Percentiles rank a stretch among this genome's conserved stretches.
These are phyloP conservation scores for Tetratostichococcus sp. DNA, from an alignment of 139 green algal species.

Conservation along the genomic window DNA sequence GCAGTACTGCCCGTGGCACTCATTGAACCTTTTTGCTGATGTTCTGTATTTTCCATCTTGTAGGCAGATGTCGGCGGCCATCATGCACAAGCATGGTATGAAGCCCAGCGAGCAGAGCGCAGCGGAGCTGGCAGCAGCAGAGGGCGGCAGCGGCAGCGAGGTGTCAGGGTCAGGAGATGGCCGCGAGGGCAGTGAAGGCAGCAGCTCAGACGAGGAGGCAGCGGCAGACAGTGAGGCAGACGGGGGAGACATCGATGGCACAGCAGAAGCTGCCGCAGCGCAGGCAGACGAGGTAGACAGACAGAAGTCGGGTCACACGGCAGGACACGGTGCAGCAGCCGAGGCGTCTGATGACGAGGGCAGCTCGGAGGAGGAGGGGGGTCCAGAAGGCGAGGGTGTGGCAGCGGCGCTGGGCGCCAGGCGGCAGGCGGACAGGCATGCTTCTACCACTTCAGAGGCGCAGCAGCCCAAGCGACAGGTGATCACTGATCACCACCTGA, in stretches of 20 bases:
- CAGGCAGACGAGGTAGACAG: slow-evolving; percentile 8
- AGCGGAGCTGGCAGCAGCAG: slow-evolving; percentile 21
- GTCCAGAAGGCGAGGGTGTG: neutral
- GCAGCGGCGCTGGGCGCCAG: neutral
- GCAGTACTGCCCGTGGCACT: too few relatives aligned
- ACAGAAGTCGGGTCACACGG: slow-evolving; percentile 19
- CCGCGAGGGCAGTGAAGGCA: neutral
- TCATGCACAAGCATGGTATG: slow-evolving; percentile 38
- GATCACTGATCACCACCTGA: too few relatives aligned
- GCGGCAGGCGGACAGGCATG: too few relatives aligned
- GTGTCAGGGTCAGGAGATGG: slow-evolving; percentile 20
- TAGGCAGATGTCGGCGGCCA: slow-evolving; percentile 10
- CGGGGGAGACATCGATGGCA: too few relatives aligned
- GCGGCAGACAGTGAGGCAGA: slow-evolving; percentile 4
- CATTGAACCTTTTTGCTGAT: too few relatives aligned
- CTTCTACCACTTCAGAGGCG: neutral
- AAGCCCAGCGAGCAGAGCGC: slow-evolving; percentile 13
- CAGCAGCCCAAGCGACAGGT: neutral
- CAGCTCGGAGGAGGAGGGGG: too few relatives aligned
- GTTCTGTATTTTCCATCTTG: too few relatives aligned
- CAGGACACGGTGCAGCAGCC: slow-evolving; percentile 2
- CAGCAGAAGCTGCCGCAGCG: too few relatives aligned
- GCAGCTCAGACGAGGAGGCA: neutral
- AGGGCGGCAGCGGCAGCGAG: slow-evolving; percentile 14
- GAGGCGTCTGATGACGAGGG: neutral